These are phyloP conservation scores for Caryopteris hybrid DNA, from an alignment of 305 asterid species.

Conservation along the genomic window DNA sequence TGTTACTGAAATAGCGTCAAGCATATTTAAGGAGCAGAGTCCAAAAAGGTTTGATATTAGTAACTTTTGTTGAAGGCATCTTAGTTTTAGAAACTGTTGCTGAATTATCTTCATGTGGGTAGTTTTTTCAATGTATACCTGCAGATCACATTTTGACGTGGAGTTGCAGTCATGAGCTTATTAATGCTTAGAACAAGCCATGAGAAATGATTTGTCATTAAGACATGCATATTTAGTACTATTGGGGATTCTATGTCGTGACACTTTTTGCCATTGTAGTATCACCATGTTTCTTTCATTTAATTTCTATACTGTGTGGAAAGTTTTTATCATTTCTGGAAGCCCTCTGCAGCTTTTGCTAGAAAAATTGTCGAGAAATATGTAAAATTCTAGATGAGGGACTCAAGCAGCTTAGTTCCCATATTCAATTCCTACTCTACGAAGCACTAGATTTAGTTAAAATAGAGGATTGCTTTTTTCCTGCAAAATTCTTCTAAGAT, in stretches of 20 bases:
- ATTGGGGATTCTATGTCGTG: not conserved
- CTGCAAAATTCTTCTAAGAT: not conserved
- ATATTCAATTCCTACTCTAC: not conserved
- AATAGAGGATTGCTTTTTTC: not conserved
- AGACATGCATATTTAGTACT: not conserved
- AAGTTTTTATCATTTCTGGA: not conserved
- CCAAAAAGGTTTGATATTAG: conserved; percentile 71
- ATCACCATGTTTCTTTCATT: not conserved
- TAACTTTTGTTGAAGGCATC: conserved; percentile 15
- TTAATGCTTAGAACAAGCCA: not conserved
- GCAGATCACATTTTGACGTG: not conserved
- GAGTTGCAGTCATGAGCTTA: not conserved
- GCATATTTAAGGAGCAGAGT: conserved; percentile 91
- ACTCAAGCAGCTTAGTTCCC: not conserved
- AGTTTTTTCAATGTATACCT: not conserved
- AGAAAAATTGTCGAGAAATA: not conserved
- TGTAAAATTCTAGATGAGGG: not conserved
- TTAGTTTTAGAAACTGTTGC: conserved; percentile 7
- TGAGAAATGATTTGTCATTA: not conserved
- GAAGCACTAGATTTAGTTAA: not conserved
- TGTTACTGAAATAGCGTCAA: conserved; percentile 82
- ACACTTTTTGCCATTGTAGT: not conserved
- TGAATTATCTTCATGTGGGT: conserved; percentile 4
- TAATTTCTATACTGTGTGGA: not conserved
- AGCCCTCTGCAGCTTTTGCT: not conserved